These are phyloP conservation scores for Pseudomicrostroma phylloplanum DNA, from an alignment of 1,284 basidiomycete species.

Conservation along the genomic window DNA sequence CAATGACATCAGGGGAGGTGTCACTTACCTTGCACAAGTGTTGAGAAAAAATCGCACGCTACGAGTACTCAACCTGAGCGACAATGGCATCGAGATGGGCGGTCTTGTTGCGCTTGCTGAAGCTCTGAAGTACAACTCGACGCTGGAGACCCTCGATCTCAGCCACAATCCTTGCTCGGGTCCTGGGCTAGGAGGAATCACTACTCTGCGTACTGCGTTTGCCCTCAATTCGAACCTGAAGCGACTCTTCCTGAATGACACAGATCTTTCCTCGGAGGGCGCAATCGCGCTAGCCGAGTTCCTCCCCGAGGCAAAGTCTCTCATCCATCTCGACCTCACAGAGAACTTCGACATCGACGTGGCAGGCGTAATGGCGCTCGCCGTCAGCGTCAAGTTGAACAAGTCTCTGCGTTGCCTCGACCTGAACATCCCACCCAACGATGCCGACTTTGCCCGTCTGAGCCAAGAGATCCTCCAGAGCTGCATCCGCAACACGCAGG, in stretches of 20 bases:
- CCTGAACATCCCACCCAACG: conserved; percentile 68
- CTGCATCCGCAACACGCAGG: conserved; percentile 62
- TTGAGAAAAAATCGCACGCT: conserved; percentile 90
- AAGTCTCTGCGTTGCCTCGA: conserved; percentile 83
- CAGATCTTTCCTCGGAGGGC: conserved; percentile 71
- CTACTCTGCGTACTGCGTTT: conserved; percentile 67
- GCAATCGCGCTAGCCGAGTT: conserved; percentile 95
- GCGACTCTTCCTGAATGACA: conserved; percentile 81
- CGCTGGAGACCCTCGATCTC: conserved; percentile 86
- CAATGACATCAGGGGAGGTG: conserved; percentile 73
- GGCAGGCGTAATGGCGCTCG: conserved; percentile 85
- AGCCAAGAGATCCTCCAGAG: conserved; percentile 56
- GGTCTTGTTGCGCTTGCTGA: conserved; percentile 79
- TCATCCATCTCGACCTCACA: conserved; percentile 67
- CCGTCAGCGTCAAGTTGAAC: conserved; percentile 74
- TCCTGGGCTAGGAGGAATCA: conserved; percentile 69
- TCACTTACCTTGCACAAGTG: conserved; percentile 86
- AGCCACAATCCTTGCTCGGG: conserved; percentile 89
- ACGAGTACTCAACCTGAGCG: conserved; percentile 84
- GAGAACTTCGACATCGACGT: conserved; percentile 62
- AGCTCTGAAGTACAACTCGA: conserved; percentile 89
- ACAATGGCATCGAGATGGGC: conserved; percentile 81
- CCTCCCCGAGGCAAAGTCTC: conserved; percentile 76
- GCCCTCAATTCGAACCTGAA: conserved; percentile 87
- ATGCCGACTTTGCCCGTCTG: not conserved